Evolutionary conservation across 1,284 basidiomycete genomes (phyloP), one percentile per base, ranked within the genome.

Genomic region (Irpex lacteus): DNA sequence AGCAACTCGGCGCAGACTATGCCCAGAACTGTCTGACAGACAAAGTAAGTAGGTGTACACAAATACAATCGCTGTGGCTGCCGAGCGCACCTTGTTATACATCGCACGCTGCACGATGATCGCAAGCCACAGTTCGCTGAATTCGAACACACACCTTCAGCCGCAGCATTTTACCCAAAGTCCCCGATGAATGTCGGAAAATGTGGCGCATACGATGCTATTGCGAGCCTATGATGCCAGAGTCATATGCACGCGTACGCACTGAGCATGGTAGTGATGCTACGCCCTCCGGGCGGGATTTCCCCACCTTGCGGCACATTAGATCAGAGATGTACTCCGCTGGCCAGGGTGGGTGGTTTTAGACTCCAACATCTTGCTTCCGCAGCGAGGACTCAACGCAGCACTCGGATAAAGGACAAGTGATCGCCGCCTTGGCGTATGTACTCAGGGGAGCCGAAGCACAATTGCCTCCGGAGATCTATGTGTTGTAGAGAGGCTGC

Each of bases 151-250:
- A 47, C 2, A 47, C 11, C 40, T 13, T 34, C 44, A 47, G 44
- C 44, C 18, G 11, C 44, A 15, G 44, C 19, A 19, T 53, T 53
- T 18, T 18, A 53, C n/a, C 50, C 50, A 21, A 21, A 26, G 4
- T 9, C 32, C 54, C 54, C 54, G 54, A 56, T 56, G 54, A 56
- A 56, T 37, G 54, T 56, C 54, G 54, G 54, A 56, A 37, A 18
- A 9, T 56, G 54, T 56, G 54, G 54, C 54, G 54, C 26, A 13
- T 47, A n/a, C 15, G 40, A 47, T 47, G 40, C 40, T n/a, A 3
- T 47, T 47, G n/a, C 40, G 40, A 47, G 11, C 40, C 40, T 47
- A 47, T 47, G 40, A n/a, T 47, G 11, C 13, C 40, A 47, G 11
- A 13, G 11, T 13, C n/a, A n/a, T n/a, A n/a, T 13, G 40, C 40